Percentiles rank a stretch among this genome's conserved stretches.
These are phyloP conservation scores for Xylaria bambusicola DNA, from an alignment of 495 filamentous ascomycete genomes.

Conservation along the genomic window DNA sequence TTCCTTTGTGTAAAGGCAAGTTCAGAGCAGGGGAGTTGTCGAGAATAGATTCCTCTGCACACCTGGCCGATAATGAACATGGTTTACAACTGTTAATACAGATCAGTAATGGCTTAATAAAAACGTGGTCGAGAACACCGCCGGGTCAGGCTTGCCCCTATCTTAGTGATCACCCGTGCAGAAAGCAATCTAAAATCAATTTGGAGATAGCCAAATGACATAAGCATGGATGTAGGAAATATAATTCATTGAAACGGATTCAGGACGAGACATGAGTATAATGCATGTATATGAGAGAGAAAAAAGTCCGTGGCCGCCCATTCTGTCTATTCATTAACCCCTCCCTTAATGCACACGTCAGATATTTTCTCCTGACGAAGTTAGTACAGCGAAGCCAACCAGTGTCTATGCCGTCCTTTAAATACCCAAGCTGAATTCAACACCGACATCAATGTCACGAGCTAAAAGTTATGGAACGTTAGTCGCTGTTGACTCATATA, in stretches of 20 bases:
- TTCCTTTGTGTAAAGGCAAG: neutral
- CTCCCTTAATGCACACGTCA: constrained; percentile 20
- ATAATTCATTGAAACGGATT: constrained; percentile 7
- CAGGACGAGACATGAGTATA: neutral
- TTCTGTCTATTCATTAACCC: constrained; percentile 30
- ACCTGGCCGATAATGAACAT: too few species aligned
- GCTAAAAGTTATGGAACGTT: constrained; percentile 47
- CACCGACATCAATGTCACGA: constrained; percentile 95
- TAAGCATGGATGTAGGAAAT: neutral
- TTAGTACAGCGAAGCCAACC: constrained; percentile 36
- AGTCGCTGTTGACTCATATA: constrained; percentile 1
- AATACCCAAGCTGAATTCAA: constrained; percentile 96
- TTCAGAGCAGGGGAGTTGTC: too few species aligned
- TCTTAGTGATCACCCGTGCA: neutral
- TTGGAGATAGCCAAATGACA: neutral
- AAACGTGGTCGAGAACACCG: too few species aligned
- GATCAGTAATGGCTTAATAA: neutral
- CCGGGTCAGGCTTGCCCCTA: too few species aligned
- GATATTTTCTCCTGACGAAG: constrained; percentile 29
- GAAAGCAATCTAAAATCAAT: neutral
- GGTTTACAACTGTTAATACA: too few species aligned
- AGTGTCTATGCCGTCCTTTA: constrained; percentile 52
- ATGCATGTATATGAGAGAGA: constrained; percentile 36
- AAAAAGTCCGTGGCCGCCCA: constrained; percentile 25
- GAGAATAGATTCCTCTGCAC: too few species aligned